These are phyloP conservation scores for Saposhnikovia divaricata DNA, from an alignment of 129 eudicot species.

Conservation along the genomic window DNA sequence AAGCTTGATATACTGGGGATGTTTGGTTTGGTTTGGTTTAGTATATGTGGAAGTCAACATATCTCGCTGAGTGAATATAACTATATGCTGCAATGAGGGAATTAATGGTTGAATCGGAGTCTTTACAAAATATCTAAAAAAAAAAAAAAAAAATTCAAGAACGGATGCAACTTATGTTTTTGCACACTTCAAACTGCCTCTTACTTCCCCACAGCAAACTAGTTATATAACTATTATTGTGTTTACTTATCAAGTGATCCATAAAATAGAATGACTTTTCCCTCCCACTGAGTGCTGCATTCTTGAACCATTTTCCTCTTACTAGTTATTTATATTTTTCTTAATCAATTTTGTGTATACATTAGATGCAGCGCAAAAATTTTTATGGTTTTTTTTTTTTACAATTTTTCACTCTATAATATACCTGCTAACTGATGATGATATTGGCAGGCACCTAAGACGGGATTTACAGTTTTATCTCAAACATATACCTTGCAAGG, in stretches of 20 bases:
- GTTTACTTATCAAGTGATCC: neutral
- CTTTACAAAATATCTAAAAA: neutral
- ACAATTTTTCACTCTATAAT: neutral
- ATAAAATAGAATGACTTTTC: neutral
- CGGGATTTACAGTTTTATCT: constrained; percentile 45
- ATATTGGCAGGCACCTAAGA: constrained; percentile 51
- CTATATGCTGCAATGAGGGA: neutral
- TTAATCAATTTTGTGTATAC: neutral
- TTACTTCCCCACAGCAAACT: neutral
- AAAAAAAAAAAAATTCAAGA: too few species aligned
- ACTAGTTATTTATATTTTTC: neutral
- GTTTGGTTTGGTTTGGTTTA: too few species aligned
- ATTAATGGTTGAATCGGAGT: neutral
- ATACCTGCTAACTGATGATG: neutral
- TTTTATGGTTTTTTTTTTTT: neutral
- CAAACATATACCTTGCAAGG: constrained; percentile 62
- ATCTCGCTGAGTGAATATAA: neutral
- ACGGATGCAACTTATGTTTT: neutral
- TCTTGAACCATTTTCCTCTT: neutral
- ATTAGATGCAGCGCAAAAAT: neutral
- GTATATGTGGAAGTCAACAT: neutral
- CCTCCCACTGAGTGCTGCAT: neutral
- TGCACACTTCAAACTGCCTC: neutral
- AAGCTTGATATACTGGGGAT: too few species aligned
- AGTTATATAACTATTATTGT: neutral